A percentile compares a stretch with the other conserved stretches of the same genome.
phyloP scores from a whole-genome alignment of 805 yeast species.

The Starmerella riodocensis region DNA sequence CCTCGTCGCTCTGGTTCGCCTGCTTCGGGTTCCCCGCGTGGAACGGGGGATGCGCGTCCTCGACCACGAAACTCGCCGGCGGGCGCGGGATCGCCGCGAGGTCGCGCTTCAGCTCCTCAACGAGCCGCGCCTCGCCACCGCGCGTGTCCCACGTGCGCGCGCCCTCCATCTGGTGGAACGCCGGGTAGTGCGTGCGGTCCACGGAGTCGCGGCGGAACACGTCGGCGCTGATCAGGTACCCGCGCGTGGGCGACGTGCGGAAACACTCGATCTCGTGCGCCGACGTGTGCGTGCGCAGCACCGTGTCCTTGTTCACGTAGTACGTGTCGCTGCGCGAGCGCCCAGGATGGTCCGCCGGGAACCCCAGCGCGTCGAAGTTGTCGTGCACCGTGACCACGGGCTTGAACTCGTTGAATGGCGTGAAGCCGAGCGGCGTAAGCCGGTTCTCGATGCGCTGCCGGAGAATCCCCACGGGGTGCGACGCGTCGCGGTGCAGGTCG shows the following conservation, averaged over 20 bases:
- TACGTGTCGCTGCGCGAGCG: conserved; percentile 86
- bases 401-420: conserved; percentile 63
- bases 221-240: conserved; percentile 87
- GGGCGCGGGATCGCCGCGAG: conserved; percentile 51
- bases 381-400: conserved; percentile 74
- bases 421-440: conserved; percentile 48
- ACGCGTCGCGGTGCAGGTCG: conserved; percentile 54
- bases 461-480: conserved; percentile 85
- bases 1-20: conserved; percentile 52
- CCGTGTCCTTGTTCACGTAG: conserved; percentile 57
- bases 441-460: conserved; percentile 58
- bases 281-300: conserved; percentile 87
- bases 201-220: conserved; percentile 93
- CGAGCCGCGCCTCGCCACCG: conserved; percentile 29
- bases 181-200: conserved; percentile 93
- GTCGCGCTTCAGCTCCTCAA: conserved; percentile 41
- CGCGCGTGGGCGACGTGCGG: conserved; percentile 51
- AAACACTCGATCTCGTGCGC: conserved; percentile 92
- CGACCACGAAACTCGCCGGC: conserved; percentile 51
- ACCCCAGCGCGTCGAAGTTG: conserved; percentile 85
- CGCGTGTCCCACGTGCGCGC: conserved; percentile 66
- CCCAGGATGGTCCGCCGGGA: conserved; percentile 87
- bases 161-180: conserved; percentile 96
- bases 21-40: conserved; percentile 68
- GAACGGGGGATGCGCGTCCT: conserved; percentile 52